Percentiles rank a stretch among this genome's conserved stretches.
Conservation (phyloP, 2,329 filamentous ascomycete genomes). For the Thelonectria discophora region DNA sequence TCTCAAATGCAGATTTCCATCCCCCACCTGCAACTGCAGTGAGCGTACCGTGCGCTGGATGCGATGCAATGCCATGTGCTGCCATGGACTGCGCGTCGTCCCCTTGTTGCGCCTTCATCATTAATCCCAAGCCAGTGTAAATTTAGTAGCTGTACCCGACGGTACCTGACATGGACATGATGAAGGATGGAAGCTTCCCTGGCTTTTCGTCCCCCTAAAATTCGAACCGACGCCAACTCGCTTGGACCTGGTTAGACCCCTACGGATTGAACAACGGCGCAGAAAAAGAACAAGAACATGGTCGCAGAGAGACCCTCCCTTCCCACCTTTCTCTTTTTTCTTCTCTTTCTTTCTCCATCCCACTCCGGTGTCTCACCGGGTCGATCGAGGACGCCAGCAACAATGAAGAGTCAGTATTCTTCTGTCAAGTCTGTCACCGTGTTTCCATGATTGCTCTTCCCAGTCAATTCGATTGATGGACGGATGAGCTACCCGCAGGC, state of each 20-base stretch:
- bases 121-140: neutral
- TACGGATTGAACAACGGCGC: conserved; percentile 15
- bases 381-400: conserved; percentile 8
- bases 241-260: conserved; percentile 14
- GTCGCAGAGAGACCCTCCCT: conserved; percentile 13
- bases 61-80: conserved; percentile 4
- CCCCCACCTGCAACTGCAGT: conserved; percentile 1
- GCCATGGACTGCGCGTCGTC: conserved; percentile 8
- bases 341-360: conserved; percentile 1
- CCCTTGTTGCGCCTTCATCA: conserved; percentile 19
- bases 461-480: neutral
- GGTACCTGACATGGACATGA: conserved; percentile 22
- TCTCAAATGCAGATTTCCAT: neutral
- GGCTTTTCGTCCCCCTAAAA: neutral
- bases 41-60: conserved; percentile 4
- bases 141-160: conserved; percentile 16
- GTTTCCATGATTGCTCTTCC: neutral
- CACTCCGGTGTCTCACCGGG: conserved; percentile 20
- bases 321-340: conserved; percentile 2
- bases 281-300: conserved; percentile 6
- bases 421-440: neutral
- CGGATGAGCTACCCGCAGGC: conserved; percentile 17
- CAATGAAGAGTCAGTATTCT: neutral
- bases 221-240: conserved; percentile 1
- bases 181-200: neutral